phyloP scores from a whole-genome alignment of 192 early-diverging fungal species.

The Rhizophagus clarus region DNA sequence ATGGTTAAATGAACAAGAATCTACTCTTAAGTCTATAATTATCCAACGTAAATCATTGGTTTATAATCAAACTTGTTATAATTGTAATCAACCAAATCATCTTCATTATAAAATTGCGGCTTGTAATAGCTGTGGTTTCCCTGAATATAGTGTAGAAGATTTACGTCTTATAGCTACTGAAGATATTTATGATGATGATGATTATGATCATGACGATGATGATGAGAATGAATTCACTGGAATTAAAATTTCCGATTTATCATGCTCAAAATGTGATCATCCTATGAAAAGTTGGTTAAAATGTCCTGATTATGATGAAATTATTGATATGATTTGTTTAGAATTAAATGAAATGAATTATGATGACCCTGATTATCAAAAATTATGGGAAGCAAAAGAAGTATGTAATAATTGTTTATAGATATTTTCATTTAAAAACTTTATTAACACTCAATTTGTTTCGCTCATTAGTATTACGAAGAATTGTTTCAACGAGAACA shows the following conservation, averaged over 20 bases:
- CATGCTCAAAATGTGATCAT: conserved; percentile 1
- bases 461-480: neutral
- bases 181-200: neutral
- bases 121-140: conserved; percentile 13
- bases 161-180: neutral
- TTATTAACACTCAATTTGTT: too few species aligned
- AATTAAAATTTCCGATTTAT: neutral
- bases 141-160: neutral
- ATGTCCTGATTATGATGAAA: conserved; percentile 23
- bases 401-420: too few species aligned
- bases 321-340: conserved; percentile 3
- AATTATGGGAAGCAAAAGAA: neutral
- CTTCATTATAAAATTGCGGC: neutral
- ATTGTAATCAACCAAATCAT: conserved; percentile 22
- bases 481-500: neutral
- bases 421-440: too few species aligned
- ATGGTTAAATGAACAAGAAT: conserved; percentile 1
- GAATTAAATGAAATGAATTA: conserved; percentile 19
- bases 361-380: conserved; percentile 8
- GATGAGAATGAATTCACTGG: conserved; percentile 7
- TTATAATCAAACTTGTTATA: conserved; percentile 4
- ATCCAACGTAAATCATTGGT: neutral
- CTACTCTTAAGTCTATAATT: neutral
- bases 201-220: conserved; percentile 12
- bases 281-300: neutral